Evolutionary conservation across 169 alveolate species (phyloP).

Genomic region (Plasmodium reichenowi): DNA sequence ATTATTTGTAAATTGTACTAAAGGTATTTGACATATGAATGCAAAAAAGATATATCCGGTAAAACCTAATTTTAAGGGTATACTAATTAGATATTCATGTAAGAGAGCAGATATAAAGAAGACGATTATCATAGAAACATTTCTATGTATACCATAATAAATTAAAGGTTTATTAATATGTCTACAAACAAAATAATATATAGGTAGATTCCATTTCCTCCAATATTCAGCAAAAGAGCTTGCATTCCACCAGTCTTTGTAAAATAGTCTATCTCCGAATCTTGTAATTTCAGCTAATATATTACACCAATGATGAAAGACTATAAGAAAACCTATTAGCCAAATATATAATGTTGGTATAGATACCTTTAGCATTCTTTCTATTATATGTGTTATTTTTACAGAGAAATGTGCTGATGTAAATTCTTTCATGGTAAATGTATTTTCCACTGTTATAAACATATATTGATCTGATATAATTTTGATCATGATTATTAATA

Average conservation of each 20-base stretch:
- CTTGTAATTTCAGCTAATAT: constrained; percentile 94
- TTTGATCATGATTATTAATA: constrained; percentile 83
- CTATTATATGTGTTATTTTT: constrained; percentile 77
- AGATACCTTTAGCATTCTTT: constrained; percentile 89
- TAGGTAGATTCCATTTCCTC: constrained; percentile 96
- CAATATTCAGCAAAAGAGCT: constrained; percentile 93
- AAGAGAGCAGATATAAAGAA: constrained; percentile 91
- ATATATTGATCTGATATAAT: constrained; percentile 92
- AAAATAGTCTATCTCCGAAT: constrained; percentile 95
- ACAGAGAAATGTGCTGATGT: constrained; percentile 80
- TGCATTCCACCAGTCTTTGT: constrained; percentile 97
- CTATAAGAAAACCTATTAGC: constrained; percentile 92
- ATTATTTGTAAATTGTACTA: constrained; percentile 81
- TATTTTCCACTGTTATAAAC: constrained; percentile 87
- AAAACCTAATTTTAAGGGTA: constrained; percentile 93
- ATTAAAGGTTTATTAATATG: constrained; percentile 95
- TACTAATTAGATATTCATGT: constrained; percentile 92
- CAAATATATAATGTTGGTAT: constrained; percentile 94
- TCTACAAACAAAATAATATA: constrained; percentile 93
- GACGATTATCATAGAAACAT: constrained; percentile 84
- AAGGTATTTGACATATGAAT: constrained; percentile 83
- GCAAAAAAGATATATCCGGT: constrained; percentile 91
- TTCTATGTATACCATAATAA: constrained; percentile 87
- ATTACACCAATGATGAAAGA: constrained; percentile 95
- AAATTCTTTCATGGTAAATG: constrained; percentile 91